Percentiles rank a stretch among this genome's conserved stretches.
Conservation (phyloP, 2,329 filamentous ascomycete species). For the Stachybotrys elegans region DNA sequence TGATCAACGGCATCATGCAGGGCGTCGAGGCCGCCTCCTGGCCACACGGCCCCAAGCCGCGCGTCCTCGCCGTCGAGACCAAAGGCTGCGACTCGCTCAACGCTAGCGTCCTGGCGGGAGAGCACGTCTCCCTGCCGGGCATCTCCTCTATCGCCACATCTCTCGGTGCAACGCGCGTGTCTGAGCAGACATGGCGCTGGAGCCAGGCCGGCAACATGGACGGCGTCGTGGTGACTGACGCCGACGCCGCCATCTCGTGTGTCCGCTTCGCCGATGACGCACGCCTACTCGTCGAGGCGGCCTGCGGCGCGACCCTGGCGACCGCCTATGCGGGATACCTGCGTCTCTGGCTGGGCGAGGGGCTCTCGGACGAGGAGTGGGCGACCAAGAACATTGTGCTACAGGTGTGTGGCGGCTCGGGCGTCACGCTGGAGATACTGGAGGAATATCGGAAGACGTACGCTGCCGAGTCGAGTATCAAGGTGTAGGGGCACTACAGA, state of each 20-base stretch:
- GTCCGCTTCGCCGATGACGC: constrained; percentile 78
- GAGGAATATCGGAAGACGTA: constrained; percentile 50
- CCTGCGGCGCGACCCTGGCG: constrained; percentile 78
- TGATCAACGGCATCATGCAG: constrained; percentile 71
- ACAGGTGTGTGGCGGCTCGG: constrained; percentile 76
- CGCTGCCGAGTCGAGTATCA: constrained; percentile 23
- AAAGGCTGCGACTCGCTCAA: constrained; percentile 65
- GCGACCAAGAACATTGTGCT: constrained; percentile 70
- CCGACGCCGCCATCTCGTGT: constrained; percentile 74
- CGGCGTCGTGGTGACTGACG: constrained; percentile 36
- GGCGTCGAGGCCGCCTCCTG: constrained; percentile 50
- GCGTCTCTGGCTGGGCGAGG: constrained; percentile 52
- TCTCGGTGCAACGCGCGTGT: constrained; percentile 69
- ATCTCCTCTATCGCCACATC: constrained; percentile 75
- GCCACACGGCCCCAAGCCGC: constrained; percentile 26
- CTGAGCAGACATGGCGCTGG: constrained; percentile 62
- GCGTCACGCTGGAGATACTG: constrained; percentile 58
- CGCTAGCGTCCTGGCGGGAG: constrained; percentile 50
- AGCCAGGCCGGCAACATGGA: constrained; percentile 37
- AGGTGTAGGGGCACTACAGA: too few relatives aligned
- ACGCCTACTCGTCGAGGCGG: constrained; percentile 72
- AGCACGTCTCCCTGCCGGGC: constrained; percentile 57
- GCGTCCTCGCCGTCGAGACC: constrained; percentile 72
- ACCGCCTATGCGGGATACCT: constrained; percentile 60
- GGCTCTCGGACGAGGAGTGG: constrained; percentile 51